These are phyloP conservation scores for Inga laurina DNA, from an alignment of 306 rosid genomes.

Conservation along the genomic window DNA sequence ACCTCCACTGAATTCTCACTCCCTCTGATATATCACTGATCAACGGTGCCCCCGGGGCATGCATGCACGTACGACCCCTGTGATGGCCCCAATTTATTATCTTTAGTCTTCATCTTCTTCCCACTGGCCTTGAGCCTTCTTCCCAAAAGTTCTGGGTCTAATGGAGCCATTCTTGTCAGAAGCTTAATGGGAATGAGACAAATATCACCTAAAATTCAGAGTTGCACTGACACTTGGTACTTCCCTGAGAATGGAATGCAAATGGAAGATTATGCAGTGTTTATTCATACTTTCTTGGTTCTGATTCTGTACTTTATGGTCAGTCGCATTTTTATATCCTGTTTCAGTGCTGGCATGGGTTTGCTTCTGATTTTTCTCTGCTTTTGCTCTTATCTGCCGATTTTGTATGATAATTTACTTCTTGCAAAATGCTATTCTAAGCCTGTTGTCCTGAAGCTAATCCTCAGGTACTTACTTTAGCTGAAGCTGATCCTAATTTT, in stretches of 20 bases:
- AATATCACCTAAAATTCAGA: not conserved
- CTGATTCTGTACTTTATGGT: not conserved
- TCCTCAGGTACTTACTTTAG: constrained; percentile 38
- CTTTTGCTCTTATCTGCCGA: constrained; percentile 17
- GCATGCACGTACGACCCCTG: not conserved
- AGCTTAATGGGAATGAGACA: constrained; percentile 7
- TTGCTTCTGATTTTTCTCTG: constrained; percentile 3
- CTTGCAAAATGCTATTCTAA: constrained; percentile 26
- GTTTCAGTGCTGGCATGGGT: not conserved
- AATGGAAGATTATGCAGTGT: constrained; percentile 10
- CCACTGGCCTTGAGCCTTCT: not conserved
- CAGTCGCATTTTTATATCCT: not conserved
- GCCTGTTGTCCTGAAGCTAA: constrained; percentile 36
- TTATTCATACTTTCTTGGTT: constrained; percentile 24
- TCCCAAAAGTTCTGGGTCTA: not conserved
- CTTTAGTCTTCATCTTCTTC: not conserved
- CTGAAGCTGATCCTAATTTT: constrained; percentile 58
- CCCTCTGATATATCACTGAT: too few species aligned
- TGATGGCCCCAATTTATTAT: not conserved
- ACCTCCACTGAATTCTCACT: not conserved
- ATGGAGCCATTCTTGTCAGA: not conserved
- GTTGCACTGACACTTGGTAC: not conserved
- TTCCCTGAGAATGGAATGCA: constrained; percentile 11
- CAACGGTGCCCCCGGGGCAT: too few species aligned
- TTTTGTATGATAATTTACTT: constrained; percentile 10